A percentile compares a stretch with the other conserved stretches of the same genome.
Evolutionary conservation across 83 land plant genomes (phyloP).

Genomic region (Diphasiastrum complanatum): DNA sequence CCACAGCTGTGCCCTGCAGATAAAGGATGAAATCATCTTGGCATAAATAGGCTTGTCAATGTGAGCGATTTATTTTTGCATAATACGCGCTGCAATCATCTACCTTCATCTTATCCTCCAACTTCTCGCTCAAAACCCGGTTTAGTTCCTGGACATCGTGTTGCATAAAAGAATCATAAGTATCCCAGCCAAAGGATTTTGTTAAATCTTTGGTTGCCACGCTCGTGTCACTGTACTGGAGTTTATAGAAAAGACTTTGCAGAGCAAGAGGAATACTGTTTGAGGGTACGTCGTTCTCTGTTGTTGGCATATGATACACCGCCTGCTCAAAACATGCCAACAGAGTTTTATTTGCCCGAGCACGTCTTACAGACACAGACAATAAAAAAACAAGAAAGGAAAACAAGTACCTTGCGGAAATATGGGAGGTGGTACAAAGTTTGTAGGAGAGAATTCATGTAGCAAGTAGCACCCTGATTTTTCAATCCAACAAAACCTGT

Average conservation of each 20-base stretch:
- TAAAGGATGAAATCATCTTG: no score
- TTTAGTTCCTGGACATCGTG: constrained; percentile 26
- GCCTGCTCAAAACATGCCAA: no score
- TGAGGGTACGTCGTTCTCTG: constrained; percentile 90
- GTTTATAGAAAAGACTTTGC: constrained; percentile 95
- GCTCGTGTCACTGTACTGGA: constrained; percentile 90
- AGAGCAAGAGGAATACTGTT: constrained; percentile 96
- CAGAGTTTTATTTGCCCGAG: no score
- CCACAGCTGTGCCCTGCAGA: constrained; percentile 95
- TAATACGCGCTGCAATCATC: no score
- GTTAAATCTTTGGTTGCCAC: constrained; percentile 97
- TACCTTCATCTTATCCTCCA: constrained; percentile 28
- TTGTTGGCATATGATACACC: constrained; percentile 99
- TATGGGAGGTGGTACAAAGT: constrained; percentile 90
- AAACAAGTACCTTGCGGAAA: constrained; percentile 74
- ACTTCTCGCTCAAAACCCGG: constrained; percentile 15
- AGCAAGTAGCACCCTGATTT: constrained; percentile 98
- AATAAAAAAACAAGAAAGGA: not conserved
- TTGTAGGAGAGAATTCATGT: constrained; percentile 95
- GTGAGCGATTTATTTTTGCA: no score
- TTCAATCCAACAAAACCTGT: constrained; percentile 99
- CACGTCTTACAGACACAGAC: no score
- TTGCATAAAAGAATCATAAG: constrained; percentile 26
- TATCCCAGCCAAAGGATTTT: constrained; percentile 46
- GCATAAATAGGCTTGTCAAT: no score